A percentile compares a stretch with the other conserved stretches of the same genome.
These are phyloP conservation scores for Xylaria sp. DNA, from an alignment of 2,329 filamentous ascomycete genomes.

Conservation along the genomic window DNA sequence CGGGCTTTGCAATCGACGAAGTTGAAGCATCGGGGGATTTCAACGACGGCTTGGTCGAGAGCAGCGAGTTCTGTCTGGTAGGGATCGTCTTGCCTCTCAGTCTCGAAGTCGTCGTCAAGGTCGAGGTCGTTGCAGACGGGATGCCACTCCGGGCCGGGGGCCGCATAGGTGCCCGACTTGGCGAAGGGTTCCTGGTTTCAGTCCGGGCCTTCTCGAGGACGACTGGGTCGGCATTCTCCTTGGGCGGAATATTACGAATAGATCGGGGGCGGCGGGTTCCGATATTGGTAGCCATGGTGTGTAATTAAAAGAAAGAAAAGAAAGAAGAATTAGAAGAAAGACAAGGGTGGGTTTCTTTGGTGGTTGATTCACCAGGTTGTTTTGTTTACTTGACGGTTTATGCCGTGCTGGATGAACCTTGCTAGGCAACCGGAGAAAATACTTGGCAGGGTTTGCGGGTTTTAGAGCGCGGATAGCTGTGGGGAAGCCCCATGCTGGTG, in stretches of 20 bases:
- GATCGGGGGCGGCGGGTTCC: constrained; percentile 43
- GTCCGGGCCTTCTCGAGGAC: constrained; percentile 17
- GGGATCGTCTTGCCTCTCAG: constrained; percentile 19
- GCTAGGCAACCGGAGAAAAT: background rate
- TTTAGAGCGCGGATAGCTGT: background rate
- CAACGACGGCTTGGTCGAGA: constrained; percentile 7
- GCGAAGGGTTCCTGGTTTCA: constrained; percentile 38
- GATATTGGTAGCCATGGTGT: constrained; percentile 38
- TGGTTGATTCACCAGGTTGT: no score
- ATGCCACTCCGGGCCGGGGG: constrained; percentile 33
- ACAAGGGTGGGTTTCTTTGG: no score
- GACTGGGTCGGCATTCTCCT: constrained; percentile 13
- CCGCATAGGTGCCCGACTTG: constrained; percentile 48
- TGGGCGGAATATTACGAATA: constrained; percentile 39
- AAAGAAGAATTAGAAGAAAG: no score
- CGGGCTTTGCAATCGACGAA: constrained; percentile 22
- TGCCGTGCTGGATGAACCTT: background rate
- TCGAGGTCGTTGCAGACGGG: constrained; percentile 25
- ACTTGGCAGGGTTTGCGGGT: background rate
- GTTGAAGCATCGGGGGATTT: constrained; percentile 15
- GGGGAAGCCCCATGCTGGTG: background rate
- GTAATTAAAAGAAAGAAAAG: no score
- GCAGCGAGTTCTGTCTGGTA: constrained; percentile 21
- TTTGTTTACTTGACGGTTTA: background rate
- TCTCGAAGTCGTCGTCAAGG: constrained; percentile 19